Conservation (phyloP, 345 rosid genomes). For the Kernera saxatilis region DNA sequence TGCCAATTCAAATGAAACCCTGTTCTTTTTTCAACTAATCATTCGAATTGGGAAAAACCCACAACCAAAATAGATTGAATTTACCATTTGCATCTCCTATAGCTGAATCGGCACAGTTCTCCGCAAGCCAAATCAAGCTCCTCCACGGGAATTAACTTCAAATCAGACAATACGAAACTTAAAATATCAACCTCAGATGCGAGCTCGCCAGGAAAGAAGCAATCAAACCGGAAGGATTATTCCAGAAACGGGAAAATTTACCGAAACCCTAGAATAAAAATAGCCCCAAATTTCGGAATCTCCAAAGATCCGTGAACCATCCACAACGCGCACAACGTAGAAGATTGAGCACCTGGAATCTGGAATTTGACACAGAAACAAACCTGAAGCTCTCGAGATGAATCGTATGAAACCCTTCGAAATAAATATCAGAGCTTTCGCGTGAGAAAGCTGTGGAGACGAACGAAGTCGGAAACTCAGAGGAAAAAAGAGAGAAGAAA, state of each 20-base stretch:
- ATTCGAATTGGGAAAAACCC: neutral
- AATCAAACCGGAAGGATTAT: neutral
- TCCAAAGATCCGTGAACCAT: constrained; percentile 14
- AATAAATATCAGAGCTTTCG: constrained; percentile 10
- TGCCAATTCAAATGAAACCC: neutral
- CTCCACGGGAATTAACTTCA: neutral
- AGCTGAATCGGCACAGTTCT: constrained; percentile 1
- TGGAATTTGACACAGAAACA: neutral
- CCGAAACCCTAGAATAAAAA: constrained; percentile 27
- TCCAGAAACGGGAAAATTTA: neutral
- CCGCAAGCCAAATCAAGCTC: constrained; percentile 8
- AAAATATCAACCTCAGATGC: neutral
- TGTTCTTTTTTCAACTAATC: neutral
- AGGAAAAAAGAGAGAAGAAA: neutral
- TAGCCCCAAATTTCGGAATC: constrained; percentile 16
- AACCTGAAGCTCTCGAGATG: constrained; percentile 1
- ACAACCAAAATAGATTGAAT: neutral
- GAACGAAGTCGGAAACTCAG: constrained; percentile 6
- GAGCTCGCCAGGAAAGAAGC: constrained; percentile 3
- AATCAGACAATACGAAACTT: constrained; percentile 10
- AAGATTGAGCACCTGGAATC: neutral
- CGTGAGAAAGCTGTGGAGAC: constrained; percentile 13
- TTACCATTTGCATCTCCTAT: constrained; percentile 17
- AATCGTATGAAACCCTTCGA: neutral
- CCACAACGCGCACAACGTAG: neutral